Evolutionary conservation across 1,284 basidiomycete species (phyloP).

Genomic region (Tylopilus sp.): DNA sequence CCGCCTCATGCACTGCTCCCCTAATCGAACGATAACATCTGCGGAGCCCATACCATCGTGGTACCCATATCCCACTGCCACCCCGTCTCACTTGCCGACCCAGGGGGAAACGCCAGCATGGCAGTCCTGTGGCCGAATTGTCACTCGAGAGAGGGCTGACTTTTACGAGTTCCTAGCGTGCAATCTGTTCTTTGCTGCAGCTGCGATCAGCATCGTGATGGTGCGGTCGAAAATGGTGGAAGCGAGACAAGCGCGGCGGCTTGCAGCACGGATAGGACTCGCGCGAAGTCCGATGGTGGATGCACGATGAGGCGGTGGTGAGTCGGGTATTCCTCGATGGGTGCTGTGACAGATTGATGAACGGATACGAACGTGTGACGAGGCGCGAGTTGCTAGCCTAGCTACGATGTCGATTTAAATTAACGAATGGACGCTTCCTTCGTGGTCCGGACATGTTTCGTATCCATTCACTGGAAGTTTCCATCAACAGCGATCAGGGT

Average conservation of each 20-base stretch:
- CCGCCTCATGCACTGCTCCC: slow-evolving; percentile 77
- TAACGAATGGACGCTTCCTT: neutral
- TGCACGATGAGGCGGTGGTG: slow-evolving; percentile 11
- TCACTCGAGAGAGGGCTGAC: slow-evolving; percentile 73
- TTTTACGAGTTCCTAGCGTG: slow-evolving; percentile 87
- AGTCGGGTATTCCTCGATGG: neutral
- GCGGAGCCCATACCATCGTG: slow-evolving; percentile 14
- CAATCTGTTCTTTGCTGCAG: slow-evolving; percentile 69
- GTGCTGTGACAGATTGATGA: neutral
- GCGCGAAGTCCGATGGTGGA: slow-evolving; percentile 28
- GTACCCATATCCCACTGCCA: slow-evolving; percentile 21
- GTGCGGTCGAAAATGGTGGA: slow-evolving; percentile 68
- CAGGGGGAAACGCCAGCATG: slow-evolving; percentile 78
- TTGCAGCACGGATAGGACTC: slow-evolving; percentile 81
- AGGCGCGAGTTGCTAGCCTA: slow-evolving; percentile 1
- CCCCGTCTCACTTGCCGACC: slow-evolving; percentile 19
- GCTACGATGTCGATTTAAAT: slow-evolving; percentile 3
- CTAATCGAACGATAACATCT: slow-evolving; percentile 29
- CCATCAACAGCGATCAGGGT: neutral
- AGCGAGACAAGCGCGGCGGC: slow-evolving; percentile 70
- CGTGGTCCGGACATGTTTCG: neutral
- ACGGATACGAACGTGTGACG: slow-evolving; percentile 6
- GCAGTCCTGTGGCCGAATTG: slow-evolving; percentile 86
- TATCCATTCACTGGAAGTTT: neutral
- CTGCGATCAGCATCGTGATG: slow-evolving; percentile 65